These are phyloP conservation scores for Funneliformis geosporum DNA, from an alignment of 192 early-diverging fungal genomes.

Conservation along the genomic window DNA sequence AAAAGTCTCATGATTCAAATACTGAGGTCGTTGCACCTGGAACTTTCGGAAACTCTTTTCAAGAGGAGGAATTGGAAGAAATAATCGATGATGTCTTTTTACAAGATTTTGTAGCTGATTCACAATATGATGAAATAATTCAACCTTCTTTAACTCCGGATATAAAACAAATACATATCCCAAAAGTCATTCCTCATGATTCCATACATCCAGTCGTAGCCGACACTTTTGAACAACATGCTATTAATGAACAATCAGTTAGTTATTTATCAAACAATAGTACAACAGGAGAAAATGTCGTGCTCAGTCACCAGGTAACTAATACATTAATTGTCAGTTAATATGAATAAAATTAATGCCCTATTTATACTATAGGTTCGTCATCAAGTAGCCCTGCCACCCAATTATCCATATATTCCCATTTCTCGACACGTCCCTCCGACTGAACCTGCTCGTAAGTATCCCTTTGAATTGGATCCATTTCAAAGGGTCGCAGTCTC, in stretches of 20 bases:
- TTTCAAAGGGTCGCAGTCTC: constrained; percentile 89
- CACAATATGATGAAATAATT: neutral
- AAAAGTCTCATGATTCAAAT: neutral
- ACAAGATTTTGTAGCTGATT: neutral
- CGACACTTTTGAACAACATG: constrained; percentile 32
- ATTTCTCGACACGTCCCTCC: constrained; percentile 83
- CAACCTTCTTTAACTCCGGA: neutral
- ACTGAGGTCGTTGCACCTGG: neutral
- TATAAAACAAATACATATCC: neutral
- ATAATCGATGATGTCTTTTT: neutral
- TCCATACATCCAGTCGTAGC: constrained; percentile 25
- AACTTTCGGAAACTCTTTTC: neutral
- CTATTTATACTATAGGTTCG: constrained; percentile 59
- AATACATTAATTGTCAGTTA: neutral
- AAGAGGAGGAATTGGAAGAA: neutral
- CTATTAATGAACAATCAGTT: constrained; percentile 18
- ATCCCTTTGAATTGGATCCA: constrained; percentile 91
- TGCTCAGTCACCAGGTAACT: constrained; percentile 36
- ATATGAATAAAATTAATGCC: neutral
- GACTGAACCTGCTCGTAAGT: constrained; percentile 78
- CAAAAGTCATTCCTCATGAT: neutral
- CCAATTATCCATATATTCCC: constrained; percentile 82
- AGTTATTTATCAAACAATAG: neutral
- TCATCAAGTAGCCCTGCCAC: constrained; percentile 93
- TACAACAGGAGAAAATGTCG: constrained; percentile 21